Evolutionary conservation across 352 stramenopile species (phyloP).

Genomic region (Phytophthora meadii): DNA sequence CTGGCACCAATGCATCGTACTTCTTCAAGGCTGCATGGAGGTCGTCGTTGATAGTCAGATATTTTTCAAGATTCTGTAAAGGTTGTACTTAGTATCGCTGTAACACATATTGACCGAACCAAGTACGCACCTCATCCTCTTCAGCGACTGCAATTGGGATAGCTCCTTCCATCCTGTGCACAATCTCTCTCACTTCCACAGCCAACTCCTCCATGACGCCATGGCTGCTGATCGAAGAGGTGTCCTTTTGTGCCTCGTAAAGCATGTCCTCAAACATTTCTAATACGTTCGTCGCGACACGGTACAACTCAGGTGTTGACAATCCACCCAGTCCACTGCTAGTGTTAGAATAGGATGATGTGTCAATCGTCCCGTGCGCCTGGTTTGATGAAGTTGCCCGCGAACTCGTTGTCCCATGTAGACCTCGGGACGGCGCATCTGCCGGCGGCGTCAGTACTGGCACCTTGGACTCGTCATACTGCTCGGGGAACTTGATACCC

Average conservation of each 20-base stretch:
- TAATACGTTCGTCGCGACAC: slow-evolving; percentile 67
- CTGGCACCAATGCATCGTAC: slow-evolving; percentile 53
- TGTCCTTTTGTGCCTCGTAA: slow-evolving; percentile 61
- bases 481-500: slow-evolving; percentile 76
- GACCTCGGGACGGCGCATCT: slow-evolving; percentile 9
- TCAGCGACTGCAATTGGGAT: slow-evolving; percentile 68
- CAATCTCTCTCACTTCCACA: slow-evolving; percentile 63
- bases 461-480: slow-evolving; percentile 77
- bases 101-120: background rate
- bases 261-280: slow-evolving; percentile 91
- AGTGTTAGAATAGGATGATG: slow-evolving; percentile 52
- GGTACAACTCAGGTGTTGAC: slow-evolving; percentile 63
- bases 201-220: slow-evolving; percentile 81
- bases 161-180: slow-evolving; percentile 63
- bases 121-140: slow-evolving; percentile 51
- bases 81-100: background rate
- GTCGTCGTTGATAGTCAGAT: slow-evolving; percentile 75
- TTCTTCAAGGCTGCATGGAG: slow-evolving; percentile 64
- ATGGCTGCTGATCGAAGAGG: slow-evolving; percentile 45
- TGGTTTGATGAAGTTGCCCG: slow-evolving; percentile 16
- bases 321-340: slow-evolving; percentile 59
- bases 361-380: slow-evolving; percentile 34
- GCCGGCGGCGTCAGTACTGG: slow-evolving; percentile 55
- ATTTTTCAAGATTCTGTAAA: slow-evolving; percentile 62
- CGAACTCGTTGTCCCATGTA: slow-evolving; percentile 1